These are phyloP conservation scores for Saccharomyces cerevisiae DNA, from an alignment of 805 yeast genomes.

Conservation along the genomic window DNA sequence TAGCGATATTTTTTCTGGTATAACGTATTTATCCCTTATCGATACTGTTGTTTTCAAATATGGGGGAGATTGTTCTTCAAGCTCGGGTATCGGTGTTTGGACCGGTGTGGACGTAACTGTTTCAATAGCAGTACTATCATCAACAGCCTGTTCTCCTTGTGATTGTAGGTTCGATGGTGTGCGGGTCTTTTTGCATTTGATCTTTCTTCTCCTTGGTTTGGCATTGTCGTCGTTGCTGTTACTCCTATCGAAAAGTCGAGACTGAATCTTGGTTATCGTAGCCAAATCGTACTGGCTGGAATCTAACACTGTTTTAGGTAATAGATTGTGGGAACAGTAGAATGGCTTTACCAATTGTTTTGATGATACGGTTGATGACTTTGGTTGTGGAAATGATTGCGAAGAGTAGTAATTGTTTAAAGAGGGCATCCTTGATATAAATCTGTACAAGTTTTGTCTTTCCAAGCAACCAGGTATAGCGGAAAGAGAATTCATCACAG, in stretches of 20 bases:
- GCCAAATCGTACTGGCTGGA: slow-evolving; percentile 17
- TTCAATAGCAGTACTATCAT: background rate
- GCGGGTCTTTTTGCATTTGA: slow-evolving; percentile 13
- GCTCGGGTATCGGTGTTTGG: background rate
- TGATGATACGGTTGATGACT: background rate
- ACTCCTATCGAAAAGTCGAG: slow-evolving; percentile 26
- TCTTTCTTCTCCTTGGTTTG: slow-evolving; percentile 26
- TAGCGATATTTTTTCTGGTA: background rate
- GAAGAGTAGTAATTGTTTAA: slow-evolving; percentile 18
- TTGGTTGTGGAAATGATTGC: background rate
- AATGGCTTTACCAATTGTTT: background rate
- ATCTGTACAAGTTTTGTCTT: slow-evolving; percentile 28
- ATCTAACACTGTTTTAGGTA: slow-evolving; percentile 21
- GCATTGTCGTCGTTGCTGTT: slow-evolving; percentile 17
- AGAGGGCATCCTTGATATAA: slow-evolving; percentile 28
- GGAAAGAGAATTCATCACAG: slow-evolving; percentile 37
- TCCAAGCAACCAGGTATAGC: slow-evolving; percentile 30
- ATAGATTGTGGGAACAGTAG: slow-evolving; percentile 10
- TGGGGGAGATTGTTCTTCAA: background rate
- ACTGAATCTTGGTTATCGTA: slow-evolving; percentile 28
- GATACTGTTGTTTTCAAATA: background rate
- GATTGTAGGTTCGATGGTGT: background rate
- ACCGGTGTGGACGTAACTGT: background rate
- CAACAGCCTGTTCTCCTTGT: background rate
- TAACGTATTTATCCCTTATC: background rate